phyloP scores from a whole-genome alignment of 805 yeast genomes.

The Schwanniomyces sp. region DNA sequence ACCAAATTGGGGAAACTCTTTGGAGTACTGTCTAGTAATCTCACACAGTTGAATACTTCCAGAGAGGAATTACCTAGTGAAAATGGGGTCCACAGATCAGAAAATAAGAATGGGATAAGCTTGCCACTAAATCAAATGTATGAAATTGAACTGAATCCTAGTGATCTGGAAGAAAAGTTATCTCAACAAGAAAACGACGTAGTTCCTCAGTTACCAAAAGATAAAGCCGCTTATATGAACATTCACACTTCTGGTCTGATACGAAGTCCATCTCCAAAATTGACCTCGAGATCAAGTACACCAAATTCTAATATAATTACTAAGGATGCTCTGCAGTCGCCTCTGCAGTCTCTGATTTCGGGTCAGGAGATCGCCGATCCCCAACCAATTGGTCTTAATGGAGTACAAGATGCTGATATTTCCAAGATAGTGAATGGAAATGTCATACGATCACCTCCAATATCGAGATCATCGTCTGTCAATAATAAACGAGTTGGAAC shows the following conservation, averaged over 20 bases:
- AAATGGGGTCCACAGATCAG: not conserved
- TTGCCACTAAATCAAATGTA: not conserved
- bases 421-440: not conserved
- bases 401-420: not conserved
- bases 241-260: not conserved
- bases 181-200: conserved; percentile 10
- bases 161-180: conserved; percentile 4
- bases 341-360: conserved; percentile 6
- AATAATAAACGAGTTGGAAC: conserved; percentile 1
- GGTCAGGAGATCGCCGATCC: conserved; percentile 6
- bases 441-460: conserved; percentile 6
- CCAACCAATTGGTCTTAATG: conserved; percentile 4
- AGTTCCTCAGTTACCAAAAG: conserved; percentile 11
- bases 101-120: not conserved
- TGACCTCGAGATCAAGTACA: conserved; percentile 1
- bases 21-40: conserved; percentile 16
- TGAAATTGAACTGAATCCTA: not conserved
- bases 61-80: not conserved
- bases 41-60: conserved; percentile 3
- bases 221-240: not conserved
- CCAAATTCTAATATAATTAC: conserved; percentile 3
- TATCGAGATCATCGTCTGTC: conserved; percentile 18
- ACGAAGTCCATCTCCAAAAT: conserved; percentile 4
- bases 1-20: conserved; percentile 20
- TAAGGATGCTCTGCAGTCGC: conserved; percentile 3